Conservation (phyloP, 1,284 basidiomycete genomes). For the Cryptococcus maquisensis region DNA sequence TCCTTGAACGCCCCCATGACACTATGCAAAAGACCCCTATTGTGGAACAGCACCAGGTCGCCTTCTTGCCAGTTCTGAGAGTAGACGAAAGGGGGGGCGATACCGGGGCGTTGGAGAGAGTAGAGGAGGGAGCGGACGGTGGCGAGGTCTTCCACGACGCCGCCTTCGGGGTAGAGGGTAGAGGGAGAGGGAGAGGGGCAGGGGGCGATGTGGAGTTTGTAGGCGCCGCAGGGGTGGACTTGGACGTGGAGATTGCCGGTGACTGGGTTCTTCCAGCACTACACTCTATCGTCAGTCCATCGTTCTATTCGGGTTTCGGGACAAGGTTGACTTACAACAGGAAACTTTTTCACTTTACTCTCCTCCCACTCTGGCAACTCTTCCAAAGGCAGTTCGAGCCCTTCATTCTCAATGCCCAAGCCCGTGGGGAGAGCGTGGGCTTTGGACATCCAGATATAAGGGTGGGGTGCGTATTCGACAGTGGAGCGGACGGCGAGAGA, state of each 20-base stretch:
- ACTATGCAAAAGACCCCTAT: constrained; percentile 69
- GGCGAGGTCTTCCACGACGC: constrained; percentile 62
- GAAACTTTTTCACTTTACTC: constrained; percentile 64
- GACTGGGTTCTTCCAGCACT: constrained; percentile 80
- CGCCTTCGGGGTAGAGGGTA: constrained; percentile 67
- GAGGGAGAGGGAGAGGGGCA: constrained; percentile 56
- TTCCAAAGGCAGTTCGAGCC: constrained; percentile 60
- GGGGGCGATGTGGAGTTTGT: constrained; percentile 59
- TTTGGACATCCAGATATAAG: constrained; percentile 81
- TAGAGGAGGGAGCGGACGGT: constrained; percentile 67
- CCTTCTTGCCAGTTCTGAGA: constrained; percentile 59
- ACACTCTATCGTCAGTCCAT: not conserved
- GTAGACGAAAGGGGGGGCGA: constrained; percentile 56
- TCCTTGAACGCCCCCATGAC: constrained; percentile 68
- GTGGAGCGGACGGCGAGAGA: constrained; percentile 71
- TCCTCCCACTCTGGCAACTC: constrained; percentile 72
- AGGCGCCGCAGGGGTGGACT: constrained; percentile 64
- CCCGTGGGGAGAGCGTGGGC: constrained; percentile 67
- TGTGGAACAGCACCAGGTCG: constrained; percentile 66
- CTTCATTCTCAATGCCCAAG: constrained; percentile 71
- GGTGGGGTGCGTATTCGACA: constrained; percentile 67
- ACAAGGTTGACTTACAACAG: constrained; percentile 55
- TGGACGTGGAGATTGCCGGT: constrained; percentile 73
- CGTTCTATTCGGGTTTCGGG: not conserved
- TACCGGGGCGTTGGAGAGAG: constrained; percentile 73